Percentiles rank a stretch among this genome's conserved stretches.
These are phyloP conservation scores for Sporothrix schenckii DNA, from an alignment of 2,329 filamentous ascomycete genomes.

Conservation along the genomic window DNA sequence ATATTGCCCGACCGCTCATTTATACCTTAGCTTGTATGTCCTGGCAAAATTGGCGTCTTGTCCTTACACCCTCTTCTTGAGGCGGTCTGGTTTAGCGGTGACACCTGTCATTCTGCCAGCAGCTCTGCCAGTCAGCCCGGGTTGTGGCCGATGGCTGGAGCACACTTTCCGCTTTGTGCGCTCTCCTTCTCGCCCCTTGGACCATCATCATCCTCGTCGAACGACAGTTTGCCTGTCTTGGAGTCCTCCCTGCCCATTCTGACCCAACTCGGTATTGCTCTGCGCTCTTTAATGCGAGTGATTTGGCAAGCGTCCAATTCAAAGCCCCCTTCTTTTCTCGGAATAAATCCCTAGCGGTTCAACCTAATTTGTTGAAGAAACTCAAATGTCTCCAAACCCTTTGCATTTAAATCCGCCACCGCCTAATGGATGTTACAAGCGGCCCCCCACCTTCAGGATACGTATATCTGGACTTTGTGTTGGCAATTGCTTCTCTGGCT, in stretches of 20 bases:
- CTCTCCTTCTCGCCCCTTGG: not conserved
- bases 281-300: not conserved
- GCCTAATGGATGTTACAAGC: not conserved
- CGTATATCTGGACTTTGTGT: not conserved
- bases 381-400: constrained; percentile 12
- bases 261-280: no score
- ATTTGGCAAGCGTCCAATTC: constrained; percentile 21
- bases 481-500: no score
- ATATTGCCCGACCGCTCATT: constrained; percentile 22
- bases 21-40: not conserved
- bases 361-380: constrained; percentile 1
- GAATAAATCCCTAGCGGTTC: constrained; percentile 7
- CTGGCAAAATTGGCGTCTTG: not conserved
- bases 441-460: no score
- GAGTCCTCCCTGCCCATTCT: not conserved
- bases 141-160: not conserved
- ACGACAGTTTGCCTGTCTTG: constrained; percentile 16
- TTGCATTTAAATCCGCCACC: not conserved
- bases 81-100: constrained; percentile 30
- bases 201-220: constrained; percentile 7
- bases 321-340: not conserved
- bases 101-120: constrained; percentile 29
- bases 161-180: not conserved
- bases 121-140: not conserved
- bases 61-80: constrained; percentile 25